Evolutionary conservation across 2,329 filamentous ascomycete genomes (phyloP), one percentile per base, ranked within the genome.

Genomic region (Fusarium sp.): DNA sequence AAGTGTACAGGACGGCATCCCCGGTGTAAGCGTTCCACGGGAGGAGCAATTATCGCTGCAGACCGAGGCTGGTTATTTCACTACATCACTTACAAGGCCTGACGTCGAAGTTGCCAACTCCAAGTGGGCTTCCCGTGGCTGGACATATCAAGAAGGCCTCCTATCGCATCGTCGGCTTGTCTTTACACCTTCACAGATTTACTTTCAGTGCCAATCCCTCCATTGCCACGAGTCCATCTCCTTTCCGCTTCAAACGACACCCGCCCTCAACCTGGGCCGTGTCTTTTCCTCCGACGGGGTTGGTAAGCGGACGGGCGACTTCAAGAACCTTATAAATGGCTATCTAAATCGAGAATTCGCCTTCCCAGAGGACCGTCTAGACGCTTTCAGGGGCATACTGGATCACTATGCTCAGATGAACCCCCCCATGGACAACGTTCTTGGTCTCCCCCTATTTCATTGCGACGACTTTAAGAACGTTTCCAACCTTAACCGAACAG

Each of bases 161-260:
- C 63, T 78, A 28, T 71, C 76, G 4, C 71, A 72, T 7, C 72
- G 75, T 6, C 71, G 75, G 10, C 72, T 78, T 26, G 67, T 78
- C 25, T 74, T 78, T 40, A 77, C 75, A 3, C 67, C 72, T 11
- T 76, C 73, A 3, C 76, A 78, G 60, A 69, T 70, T 4, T 78
- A 78, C 59, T 78, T 76, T 42, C 76, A 78, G 50, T 78, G 76
- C 58, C 70, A 72, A 28, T 58, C 69, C 8, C 58, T 78, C 11
- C 75, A 78, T 61, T 78, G 75, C 45, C 74, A 76, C 50, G 76
- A 78, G 56, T 76, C 72, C 49, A 68, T 78, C 6, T 70, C 70
- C 6, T 57, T 74, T 13, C 72, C 75, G 15, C 65, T 78, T 8
- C 66, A 72, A 13, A 69, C 73, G 24, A 72, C 73, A 11, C 68